phyloP scores from a whole-genome alignment of 1,139 yeast species.

The Diutina mesorugosa region DNA sequence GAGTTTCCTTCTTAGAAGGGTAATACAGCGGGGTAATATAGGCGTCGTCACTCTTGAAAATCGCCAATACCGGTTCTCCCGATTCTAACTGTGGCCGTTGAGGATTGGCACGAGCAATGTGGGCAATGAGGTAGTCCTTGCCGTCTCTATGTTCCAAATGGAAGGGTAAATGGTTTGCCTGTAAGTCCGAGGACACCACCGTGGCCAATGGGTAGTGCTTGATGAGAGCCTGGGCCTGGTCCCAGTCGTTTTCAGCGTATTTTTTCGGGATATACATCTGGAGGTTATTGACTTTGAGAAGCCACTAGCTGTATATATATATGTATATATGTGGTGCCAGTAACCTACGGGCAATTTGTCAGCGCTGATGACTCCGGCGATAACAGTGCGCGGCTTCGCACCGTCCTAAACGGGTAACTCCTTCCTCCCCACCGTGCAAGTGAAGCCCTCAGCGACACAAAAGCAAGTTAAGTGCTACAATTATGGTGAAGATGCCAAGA shows the following conservation, averaged over 20 bases:
- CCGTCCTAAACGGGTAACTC: not conserved
- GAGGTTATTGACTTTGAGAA: not conserved
- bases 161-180: constrained; percentile 50
- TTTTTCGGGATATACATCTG: constrained; percentile 8
- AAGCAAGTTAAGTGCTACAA: too few species aligned
- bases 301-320: not conserved
- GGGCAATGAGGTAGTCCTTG: constrained; percentile 36
- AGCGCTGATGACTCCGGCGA: not conserved
- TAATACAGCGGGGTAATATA: constrained; percentile 46
- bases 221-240: constrained; percentile 28
- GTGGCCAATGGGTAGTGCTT: constrained; percentile 40
- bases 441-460: too few species aligned
- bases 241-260: constrained; percentile 22
- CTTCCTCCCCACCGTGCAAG: not conserved
- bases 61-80: constrained; percentile 31
- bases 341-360: not conserved
- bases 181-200: constrained; percentile 26
- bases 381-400: not conserved
- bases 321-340: too few species aligned
- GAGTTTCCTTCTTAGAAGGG: constrained; percentile 43
- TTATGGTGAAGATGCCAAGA: too few species aligned
- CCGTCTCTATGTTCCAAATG: constrained; percentile 24
- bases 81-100: constrained; percentile 34
- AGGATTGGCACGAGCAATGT: constrained; percentile 42
- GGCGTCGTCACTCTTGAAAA: constrained; percentile 41